These are phyloP conservation scores for Eremothecium cymbalariae DNA, from an alignment of 1,139 yeast species.

Conservation along the genomic window DNA sequence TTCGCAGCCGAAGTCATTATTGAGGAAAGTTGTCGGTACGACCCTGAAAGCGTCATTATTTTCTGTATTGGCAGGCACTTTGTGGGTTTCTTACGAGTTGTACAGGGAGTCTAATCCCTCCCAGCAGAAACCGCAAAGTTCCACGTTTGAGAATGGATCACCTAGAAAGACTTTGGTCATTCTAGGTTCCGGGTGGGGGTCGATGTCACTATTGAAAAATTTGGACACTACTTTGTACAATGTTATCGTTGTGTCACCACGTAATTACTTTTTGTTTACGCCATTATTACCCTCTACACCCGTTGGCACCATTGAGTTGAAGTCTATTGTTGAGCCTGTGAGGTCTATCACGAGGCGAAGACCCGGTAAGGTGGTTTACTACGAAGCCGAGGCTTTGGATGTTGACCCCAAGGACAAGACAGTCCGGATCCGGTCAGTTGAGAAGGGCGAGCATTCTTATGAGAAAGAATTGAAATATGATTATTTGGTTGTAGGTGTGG, in stretches of 20 bases:
- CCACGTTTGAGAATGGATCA: constrained; percentile 57
- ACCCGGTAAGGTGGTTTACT: constrained; percentile 75
- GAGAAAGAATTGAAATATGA: constrained; percentile 44
- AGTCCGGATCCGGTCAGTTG: constrained; percentile 45
- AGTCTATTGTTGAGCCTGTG: constrained; percentile 85
- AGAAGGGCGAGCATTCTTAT: constrained; percentile 33
- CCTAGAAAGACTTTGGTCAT: constrained; percentile 83
- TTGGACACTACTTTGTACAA: constrained; percentile 83
- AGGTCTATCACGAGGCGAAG: constrained; percentile 68
- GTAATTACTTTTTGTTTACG: constrained; percentile 90
- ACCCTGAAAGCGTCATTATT: constrained; percentile 34
- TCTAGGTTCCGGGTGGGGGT: constrained; percentile 95
- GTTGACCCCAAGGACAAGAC: constrained; percentile 67
- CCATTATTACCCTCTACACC: constrained; percentile 91
- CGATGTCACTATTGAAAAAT: constrained; percentile 72
- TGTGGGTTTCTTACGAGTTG: constrained; percentile 47
- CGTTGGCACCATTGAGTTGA: constrained; percentile 87
- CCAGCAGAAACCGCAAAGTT: constrained; percentile 49
- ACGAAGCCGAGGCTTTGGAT: constrained; percentile 87
- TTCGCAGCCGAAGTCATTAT: constrained; percentile 23
- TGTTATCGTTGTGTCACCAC: constrained; percentile 84
- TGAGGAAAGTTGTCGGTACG: constrained; percentile 27
- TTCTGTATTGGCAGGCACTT: constrained; percentile 38
- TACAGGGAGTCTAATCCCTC: constrained; percentile 57
- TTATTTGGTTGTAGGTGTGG: constrained; percentile 72